phyloP scores from a whole-genome alignment of 352 stramenopile species.

The Aphanomyces invadans region DNA sequence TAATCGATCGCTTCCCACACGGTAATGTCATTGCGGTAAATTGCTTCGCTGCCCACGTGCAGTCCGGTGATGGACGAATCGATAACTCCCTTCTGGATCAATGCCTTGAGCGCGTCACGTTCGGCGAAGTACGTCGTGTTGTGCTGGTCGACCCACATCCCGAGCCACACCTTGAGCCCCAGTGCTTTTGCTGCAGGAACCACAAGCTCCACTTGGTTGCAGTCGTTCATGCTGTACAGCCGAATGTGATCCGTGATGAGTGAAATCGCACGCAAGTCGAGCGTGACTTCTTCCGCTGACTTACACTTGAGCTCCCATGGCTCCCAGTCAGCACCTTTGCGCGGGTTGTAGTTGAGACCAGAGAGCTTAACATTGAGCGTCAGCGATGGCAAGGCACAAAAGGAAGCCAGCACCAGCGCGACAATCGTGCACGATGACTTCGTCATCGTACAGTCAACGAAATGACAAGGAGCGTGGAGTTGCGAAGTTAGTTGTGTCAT shows the following conservation, averaged over 20 bases:
- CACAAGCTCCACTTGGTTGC: constrained; percentile 39
- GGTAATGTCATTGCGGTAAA: constrained; percentile 59
- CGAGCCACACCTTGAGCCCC: constrained; percentile 46
- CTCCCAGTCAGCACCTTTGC: constrained; percentile 46
- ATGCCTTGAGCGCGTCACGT: constrained; percentile 29
- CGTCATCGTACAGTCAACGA: neutral
- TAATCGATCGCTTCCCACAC: constrained; percentile 37
- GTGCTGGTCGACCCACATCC: constrained; percentile 46
- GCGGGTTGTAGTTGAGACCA: constrained; percentile 72
- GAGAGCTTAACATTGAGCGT: constrained; percentile 31
- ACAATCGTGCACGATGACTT: neutral
- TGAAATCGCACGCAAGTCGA: constrained; percentile 48
- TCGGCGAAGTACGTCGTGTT: constrained; percentile 39
- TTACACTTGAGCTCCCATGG: constrained; percentile 43
- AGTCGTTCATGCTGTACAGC: constrained; percentile 64
- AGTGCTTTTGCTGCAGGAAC: constrained; percentile 45
- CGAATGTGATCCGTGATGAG: constrained; percentile 43
- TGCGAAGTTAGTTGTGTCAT: neutral
- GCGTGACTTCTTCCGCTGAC: constrained; percentile 33
- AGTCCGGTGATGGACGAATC: constrained; percentile 44
- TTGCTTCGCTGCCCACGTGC: constrained; percentile 58
- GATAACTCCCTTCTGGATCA: constrained; percentile 38
- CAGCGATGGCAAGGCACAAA: neutral
- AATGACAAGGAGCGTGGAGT: no score
- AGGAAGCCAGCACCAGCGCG: neutral